Base-by-base conservation (phyloP, 495 filamentous ascomycete species). In the Trypethelium eluteriae region DNA sequence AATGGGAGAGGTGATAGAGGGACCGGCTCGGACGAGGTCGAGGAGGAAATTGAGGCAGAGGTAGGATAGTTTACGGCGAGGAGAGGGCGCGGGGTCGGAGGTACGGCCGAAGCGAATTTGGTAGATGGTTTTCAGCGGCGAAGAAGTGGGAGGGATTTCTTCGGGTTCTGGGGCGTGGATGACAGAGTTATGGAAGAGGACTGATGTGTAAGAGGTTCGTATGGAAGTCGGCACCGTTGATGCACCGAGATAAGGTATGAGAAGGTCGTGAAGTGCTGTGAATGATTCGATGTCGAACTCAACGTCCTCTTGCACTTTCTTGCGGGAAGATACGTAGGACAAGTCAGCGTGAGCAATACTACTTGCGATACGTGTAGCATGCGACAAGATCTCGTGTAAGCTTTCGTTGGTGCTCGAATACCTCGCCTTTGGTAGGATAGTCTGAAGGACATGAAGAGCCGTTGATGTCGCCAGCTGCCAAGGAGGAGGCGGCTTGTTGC, bases 131-230 rank as follows among this genome's bases (percentile, higher is more conserved):
- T 82, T 76, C 5, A 95, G 84, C 67, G 14, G 86, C 77, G 36
- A 85, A 80, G 32, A 63, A 35, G 63, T 41, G 0, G 63, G 36
- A n/a, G 73, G 72, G 18, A 76, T 64, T 67, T 95, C 91, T 32
- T 84, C 80, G 10, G 85, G 83, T 34, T 87, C 81, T 0, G 86
- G 84, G 3, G 81, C 69, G 73, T 96, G 91, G 67, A 96, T 88
- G 70, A 96, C 84, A 34, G 93, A 96, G 25, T 84, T 89, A 62
- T 82, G 79, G 76, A 97, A 92, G n/a, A 98, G 83, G 18, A 85
- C 85, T 64, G 84, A 84, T 1, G 88, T 83, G 72, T 94, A 96
- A 9, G 82, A 77, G n/a, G 82, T 82, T 14, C 90, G 82, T 2
- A 88, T 85, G 36, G 79, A 74, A 68, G 94, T 89, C 2, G 85